Evolutionary conservation across 192 early-diverging fungal species (phyloP), one percentile per base, ranked within the genome.

Genomic region (Chytriomyces sp.): DNA sequence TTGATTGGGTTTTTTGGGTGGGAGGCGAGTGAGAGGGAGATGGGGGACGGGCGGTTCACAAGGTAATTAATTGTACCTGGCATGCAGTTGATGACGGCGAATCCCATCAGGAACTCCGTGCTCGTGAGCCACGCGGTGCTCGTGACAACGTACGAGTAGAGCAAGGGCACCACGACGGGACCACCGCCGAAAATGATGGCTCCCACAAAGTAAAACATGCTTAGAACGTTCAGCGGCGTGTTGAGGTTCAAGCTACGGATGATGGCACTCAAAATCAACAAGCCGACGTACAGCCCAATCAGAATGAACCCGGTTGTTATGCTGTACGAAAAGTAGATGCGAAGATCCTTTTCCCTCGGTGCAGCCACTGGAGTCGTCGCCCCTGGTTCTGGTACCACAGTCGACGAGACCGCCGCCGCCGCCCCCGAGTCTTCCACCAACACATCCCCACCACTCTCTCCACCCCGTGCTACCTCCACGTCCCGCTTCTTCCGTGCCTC

Each of bases 181-280:
- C 89, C 89, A 0, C 89, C 88, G 8, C 85, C 88, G 75, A 89
- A 89, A 63, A 86, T 89, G 55, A 89, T 88, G 0, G 82, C 79
- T 2, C 88, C 88, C 2, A 78, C 78, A 67, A 85, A 86, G 68
- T 83, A 91, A 67, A 89, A 88, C 0, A 86, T 86, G 25, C 81
- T 72, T 12, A 83, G 76, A 41, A 81, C 62, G 28, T 60, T 69
- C 33, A 77, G 39, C 36, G 66, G 60, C 25, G 59, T 62, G 64
- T 53, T 54, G 7, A 57, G 37, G 17, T 33, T 37, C 8, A 56
- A 39, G 5, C 75, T 64, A 25, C 62, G 37, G 22, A 89, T 72
- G 33, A 89, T 81, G 3, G 79, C 69, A 17, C 72, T 71, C 30
- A 89, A 39, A 5, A 91, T 68, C 4, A 90, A 60, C 1, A 89